These are phyloP conservation scores for Fusarium sp. DNA, from an alignment of 2,329 filamentous ascomycete genomes.

Conservation along the genomic window DNA sequence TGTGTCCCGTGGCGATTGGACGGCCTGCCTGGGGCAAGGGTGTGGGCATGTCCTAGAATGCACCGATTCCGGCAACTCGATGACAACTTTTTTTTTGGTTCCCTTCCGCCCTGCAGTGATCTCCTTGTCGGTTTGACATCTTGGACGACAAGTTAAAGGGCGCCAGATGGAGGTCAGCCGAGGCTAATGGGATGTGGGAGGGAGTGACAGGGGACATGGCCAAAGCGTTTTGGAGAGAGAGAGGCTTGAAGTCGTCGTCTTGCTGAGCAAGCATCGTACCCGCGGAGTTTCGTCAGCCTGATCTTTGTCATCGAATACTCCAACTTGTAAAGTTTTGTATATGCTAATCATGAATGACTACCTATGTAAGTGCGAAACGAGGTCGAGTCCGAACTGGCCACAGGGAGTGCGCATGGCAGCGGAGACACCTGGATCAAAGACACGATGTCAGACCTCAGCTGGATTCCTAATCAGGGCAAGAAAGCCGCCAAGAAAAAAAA, in stretches of 20 bases:
- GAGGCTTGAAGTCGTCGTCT: background rate
- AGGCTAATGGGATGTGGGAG: background rate
- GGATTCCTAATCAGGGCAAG: background rate
- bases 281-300: slow-evolving; percentile 27
- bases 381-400: background rate
- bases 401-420: background rate
- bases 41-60: background rate
- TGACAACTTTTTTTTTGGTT: background rate
- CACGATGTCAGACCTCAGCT: background rate
- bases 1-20: too few relatives aligned
- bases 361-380: background rate
- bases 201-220: background rate
- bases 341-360: background rate
- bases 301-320: background rate
- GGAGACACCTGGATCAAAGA: background rate
- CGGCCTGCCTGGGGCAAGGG: background rate
- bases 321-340: background rate
- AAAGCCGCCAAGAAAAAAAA: background rate
- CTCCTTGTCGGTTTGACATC: background rate
- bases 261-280: slow-evolving; percentile 13
- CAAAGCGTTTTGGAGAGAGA: background rate
- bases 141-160: background rate
- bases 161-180: background rate
- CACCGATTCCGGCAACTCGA: background rate
- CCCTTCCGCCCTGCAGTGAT: background rate